Conservation (phyloP, 805 yeast genomes). For the Cyberlindnera maclurae region DNA sequence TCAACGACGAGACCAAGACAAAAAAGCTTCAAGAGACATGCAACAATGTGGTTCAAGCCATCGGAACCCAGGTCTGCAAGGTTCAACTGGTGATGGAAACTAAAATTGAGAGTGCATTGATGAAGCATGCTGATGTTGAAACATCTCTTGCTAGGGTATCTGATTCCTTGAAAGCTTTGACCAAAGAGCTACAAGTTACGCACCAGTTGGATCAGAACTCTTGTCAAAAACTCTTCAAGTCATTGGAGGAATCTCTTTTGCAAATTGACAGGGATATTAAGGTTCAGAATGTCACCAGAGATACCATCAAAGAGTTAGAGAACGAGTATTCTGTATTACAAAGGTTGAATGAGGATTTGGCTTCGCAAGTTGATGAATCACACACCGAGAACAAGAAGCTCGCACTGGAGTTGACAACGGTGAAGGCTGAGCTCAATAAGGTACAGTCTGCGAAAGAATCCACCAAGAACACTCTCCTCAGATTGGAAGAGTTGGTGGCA, state of each 20-base stretch:
- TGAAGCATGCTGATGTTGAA: background rate
- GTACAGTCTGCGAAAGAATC: background rate
- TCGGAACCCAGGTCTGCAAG: background rate
- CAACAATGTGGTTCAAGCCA: background rate
- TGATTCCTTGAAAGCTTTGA: slow-evolving; percentile 1
- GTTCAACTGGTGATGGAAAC: background rate
- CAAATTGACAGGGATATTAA: slow-evolving; percentile 17
- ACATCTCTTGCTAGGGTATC: background rate
- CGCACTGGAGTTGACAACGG: background rate
- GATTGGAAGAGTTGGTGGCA: background rate
- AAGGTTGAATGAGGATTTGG: slow-evolving; percentile 2
- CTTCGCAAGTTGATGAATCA: background rate
- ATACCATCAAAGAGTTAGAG: slow-evolving; percentile 3
- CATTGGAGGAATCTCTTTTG: background rate
- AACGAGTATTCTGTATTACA: slow-evolving; percentile 1
- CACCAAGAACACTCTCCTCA: background rate
- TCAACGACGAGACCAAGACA: background rate
- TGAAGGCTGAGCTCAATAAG: background rate
- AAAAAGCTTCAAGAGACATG: background rate
- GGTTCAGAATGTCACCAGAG: slow-evolving; percentile 10
- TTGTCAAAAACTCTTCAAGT: background rate
- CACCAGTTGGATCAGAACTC: background rate
- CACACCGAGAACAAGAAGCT: slow-evolving; percentile 1
- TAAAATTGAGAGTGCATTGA: background rate
- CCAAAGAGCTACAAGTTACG: background rate